Percentiles rank a stretch among this genome's conserved stretches.
Evolutionary conservation across 345 rosid species (phyloP).

Genomic region (Lumnitzera littorea): DNA sequence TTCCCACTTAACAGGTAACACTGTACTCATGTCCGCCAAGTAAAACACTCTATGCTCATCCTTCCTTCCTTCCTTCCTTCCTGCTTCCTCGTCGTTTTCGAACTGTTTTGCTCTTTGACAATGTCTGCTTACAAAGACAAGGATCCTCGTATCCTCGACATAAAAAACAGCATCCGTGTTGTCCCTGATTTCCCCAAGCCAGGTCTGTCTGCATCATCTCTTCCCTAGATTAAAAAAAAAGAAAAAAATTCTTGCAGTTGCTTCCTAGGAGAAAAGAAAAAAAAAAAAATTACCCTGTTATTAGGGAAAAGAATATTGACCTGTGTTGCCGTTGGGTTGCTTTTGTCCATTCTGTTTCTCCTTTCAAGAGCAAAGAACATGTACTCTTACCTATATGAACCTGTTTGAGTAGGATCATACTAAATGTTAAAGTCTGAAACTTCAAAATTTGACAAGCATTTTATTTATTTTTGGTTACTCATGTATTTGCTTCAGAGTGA

Average conservation of each 20-base stretch:
- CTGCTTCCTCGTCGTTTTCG: no score
- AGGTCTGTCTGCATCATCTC: slow-evolving; percentile 3
- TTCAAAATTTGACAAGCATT: background rate
- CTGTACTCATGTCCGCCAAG: no score
- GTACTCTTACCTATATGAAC: no score
- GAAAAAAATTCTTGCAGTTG: background rate
- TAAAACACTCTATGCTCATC: no score
- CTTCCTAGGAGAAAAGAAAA: background rate
- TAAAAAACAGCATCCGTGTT: slow-evolving; percentile 73
- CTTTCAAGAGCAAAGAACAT: no score
- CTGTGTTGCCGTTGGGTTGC: no score
- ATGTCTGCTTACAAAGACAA: slow-evolving; percentile 33
- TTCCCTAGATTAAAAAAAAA: background rate
- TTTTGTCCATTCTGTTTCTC: no score
- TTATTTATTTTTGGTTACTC: background rate
- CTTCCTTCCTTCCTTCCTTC: no score
- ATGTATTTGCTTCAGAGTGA: background rate
- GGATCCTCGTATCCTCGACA: slow-evolving; percentile 71
- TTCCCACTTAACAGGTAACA: no score
- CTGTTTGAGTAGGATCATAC: no score
- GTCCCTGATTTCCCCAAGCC: slow-evolving; percentile 72
- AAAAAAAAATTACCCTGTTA: background rate
- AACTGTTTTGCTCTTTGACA: background rate
- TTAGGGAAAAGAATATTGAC: no score
- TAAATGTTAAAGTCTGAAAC: no score